These are phyloP conservation scores for Ampelomyces quisqualis DNA, from an alignment of 2,329 filamentous ascomycete genomes.

Conservation along the genomic window DNA sequence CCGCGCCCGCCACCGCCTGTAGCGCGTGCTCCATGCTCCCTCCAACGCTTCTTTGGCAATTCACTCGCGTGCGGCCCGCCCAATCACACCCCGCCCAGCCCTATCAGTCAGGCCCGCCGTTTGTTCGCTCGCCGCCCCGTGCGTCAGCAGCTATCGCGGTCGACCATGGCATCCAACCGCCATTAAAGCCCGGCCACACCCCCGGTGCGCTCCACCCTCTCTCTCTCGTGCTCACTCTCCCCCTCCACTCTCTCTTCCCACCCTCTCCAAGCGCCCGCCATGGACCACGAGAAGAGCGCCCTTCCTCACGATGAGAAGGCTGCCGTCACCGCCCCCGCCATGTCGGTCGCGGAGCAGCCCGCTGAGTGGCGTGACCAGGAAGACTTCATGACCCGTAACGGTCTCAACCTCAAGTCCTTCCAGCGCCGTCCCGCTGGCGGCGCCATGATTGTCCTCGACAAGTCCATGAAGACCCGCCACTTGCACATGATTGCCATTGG, in stretches of 20 bases:
- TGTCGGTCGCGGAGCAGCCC: background rate
- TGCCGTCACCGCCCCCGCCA: slow-evolving; percentile 11
- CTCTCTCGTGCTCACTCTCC: slow-evolving; percentile 4
- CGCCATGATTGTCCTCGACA: slow-evolving; percentile 34
- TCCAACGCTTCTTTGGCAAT: slow-evolving; percentile 21
- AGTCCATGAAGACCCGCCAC: slow-evolving; percentile 58
- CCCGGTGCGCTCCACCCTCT: slow-evolving; percentile 10
- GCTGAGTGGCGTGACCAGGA: slow-evolving; percentile 34
- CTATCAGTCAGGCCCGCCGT: slow-evolving; percentile 17
- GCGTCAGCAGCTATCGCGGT: no score
- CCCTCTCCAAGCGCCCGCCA: slow-evolving; percentile 14
- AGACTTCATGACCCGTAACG: slow-evolving; percentile 41
- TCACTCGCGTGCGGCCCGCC: slow-evolving; percentile 15
- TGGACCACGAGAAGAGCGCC: slow-evolving; percentile 31
- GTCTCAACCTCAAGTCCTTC: slow-evolving; percentile 40
- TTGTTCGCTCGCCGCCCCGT: slow-evolving; percentile 9
- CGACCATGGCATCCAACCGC: no score
- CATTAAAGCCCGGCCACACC: slow-evolving; percentile 4
- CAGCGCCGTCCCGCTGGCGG: slow-evolving; percentile 33
- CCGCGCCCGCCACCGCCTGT: slow-evolving; percentile 15
- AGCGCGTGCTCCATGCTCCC: background rate
- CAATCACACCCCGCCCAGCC: slow-evolving; percentile 16
- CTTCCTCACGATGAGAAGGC: slow-evolving; percentile 36
- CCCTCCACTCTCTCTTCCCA: background rate
- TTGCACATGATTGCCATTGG: slow-evolving; percentile 65